These are phyloP conservation scores for Daldinia vernicosa DNA, from an alignment of 495 filamentous ascomycete species.

Conservation along the genomic window DNA sequence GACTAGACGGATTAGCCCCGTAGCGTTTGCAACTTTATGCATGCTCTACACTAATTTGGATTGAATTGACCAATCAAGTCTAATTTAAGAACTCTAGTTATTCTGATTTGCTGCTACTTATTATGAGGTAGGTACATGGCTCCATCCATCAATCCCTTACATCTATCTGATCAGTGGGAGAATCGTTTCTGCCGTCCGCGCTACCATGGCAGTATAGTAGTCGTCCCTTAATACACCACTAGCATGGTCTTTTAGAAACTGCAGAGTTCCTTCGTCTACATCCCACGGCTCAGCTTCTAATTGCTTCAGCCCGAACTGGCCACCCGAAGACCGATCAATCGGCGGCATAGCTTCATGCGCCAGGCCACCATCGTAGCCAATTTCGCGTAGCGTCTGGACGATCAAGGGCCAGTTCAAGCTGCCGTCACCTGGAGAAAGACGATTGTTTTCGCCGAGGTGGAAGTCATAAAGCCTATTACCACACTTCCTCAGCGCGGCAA, in stretches of 20 bases:
- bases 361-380: slow-evolving; percentile 40
- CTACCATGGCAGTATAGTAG: slow-evolving; percentile 42
- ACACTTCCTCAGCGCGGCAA: slow-evolving; percentile 37
- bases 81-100: too few species aligned
- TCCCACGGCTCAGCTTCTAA: slow-evolving; percentile 33
- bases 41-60: background rate
- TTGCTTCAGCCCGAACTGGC: slow-evolving; percentile 28
- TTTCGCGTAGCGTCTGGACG: slow-evolving; percentile 33
- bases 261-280: slow-evolving; percentile 34
- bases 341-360: slow-evolving; percentile 44
- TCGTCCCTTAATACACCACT: slow-evolving; percentile 42
- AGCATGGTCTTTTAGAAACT: slow-evolving; percentile 45
- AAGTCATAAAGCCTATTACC: slow-evolving; percentile 37
- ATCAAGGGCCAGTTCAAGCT: slow-evolving; percentile 39
- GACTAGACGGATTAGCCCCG: background rate
- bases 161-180: slow-evolving; percentile 31
- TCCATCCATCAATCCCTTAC: too few species aligned
- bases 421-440: slow-evolving; percentile 42
- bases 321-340: slow-evolving; percentile 39
- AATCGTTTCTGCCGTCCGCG: slow-evolving; percentile 35
- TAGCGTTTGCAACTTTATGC: background rate
- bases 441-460: slow-evolving; percentile 45
- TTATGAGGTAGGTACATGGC: too few species aligned
- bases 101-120: too few species aligned
- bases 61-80: too few species aligned